Evolutionary conservation across 495 filamentous ascomycete genomes (phyloP).

Genomic region (Xylaria nigripes): DNA sequence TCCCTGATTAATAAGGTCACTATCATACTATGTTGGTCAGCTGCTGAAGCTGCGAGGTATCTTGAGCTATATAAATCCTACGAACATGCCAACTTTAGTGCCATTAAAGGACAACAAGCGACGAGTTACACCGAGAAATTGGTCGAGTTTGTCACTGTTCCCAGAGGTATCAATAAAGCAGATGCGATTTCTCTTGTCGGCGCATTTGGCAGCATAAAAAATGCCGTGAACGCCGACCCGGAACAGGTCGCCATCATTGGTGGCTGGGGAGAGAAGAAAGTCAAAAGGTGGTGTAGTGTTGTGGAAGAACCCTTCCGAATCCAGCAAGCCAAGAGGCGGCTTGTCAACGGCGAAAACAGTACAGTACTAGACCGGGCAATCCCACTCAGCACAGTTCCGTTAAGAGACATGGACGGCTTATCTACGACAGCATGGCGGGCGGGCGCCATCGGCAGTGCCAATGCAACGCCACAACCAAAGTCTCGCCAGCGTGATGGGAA

Average conservation of each 20-base stretch:
- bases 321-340: slow-evolving; percentile 52
- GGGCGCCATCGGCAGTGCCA: slow-evolving; percentile 9
- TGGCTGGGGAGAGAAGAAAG: slow-evolving; percentile 95
- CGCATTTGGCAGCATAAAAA: slow-evolving; percentile 77
- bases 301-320: slow-evolving; percentile 79
- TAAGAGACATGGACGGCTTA: slow-evolving; percentile 27
- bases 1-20: slow-evolving; percentile 82
- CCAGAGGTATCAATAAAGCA: slow-evolving; percentile 85
- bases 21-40: slow-evolving; percentile 85
- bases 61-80: slow-evolving; percentile 90
- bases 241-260: slow-evolving; percentile 75
- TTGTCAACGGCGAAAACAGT: slow-evolving; percentile 16
- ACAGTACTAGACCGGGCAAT: slow-evolving; percentile 27
- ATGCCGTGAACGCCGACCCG: slow-evolving; percentile 76
- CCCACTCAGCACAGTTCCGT: slow-evolving; percentile 30
- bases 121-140: slow-evolving; percentile 78
- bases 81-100: slow-evolving; percentile 71
- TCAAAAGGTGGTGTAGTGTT: slow-evolving; percentile 68
- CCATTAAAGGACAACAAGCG: slow-evolving; percentile 74
- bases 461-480: slow-evolving; percentile 17
- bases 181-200: slow-evolving; percentile 82
- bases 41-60: slow-evolving; percentile 86
- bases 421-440: slow-evolving; percentile 19
- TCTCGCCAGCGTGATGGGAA: neutral
- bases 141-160: slow-evolving; percentile 88